These are phyloP conservation scores for Pyrenochaeta sp. DNA, from an alignment of 2,329 filamentous ascomycete genomes.

Conservation along the genomic window DNA sequence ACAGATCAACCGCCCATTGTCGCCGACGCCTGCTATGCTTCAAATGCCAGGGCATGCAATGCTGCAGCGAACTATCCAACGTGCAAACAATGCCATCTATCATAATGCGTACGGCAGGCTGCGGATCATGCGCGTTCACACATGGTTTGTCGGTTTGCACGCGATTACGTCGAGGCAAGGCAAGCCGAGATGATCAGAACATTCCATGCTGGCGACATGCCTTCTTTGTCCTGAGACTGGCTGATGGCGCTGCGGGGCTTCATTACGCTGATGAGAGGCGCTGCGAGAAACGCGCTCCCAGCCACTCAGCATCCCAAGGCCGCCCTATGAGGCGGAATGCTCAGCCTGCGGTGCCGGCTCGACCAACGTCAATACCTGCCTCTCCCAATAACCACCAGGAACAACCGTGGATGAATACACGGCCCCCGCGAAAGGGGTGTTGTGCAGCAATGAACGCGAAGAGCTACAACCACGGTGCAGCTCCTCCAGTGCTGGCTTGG, in stretches of 20 bases:
- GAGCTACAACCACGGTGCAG: constrained; percentile 2
- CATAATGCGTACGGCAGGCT: background rate
- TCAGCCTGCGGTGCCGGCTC: constrained; percentile 17
- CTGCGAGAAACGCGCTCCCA: constrained; percentile 19
- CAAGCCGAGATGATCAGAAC: constrained; percentile 3
- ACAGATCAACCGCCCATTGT: constrained; percentile 15
- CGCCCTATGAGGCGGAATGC: constrained; percentile 30
- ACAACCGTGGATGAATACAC: background rate
- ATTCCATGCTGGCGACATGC: constrained; percentile 2
- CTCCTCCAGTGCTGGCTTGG: too few species aligned
- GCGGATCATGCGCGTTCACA: background rate
- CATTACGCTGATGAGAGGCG: constrained; percentile 26
- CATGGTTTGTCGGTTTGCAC: background rate
- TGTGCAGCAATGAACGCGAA: constrained; percentile 9
- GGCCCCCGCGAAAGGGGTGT: constrained; percentile 14
- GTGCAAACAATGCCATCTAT: background rate
- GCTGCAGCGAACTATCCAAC: background rate
- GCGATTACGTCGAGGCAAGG: background rate
- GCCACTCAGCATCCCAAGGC: constrained; percentile 19
- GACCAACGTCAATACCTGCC: background rate
- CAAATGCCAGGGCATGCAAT: background rate
- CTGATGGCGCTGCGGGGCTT: constrained; percentile 25
- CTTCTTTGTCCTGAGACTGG: constrained; percentile 8
- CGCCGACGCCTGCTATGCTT: background rate
- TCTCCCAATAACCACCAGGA: constrained; percentile 11